Base-by-base conservation (phyloP, 1,284 basidiomycete genomes). In the Cystobasidium pallidum region DNA sequence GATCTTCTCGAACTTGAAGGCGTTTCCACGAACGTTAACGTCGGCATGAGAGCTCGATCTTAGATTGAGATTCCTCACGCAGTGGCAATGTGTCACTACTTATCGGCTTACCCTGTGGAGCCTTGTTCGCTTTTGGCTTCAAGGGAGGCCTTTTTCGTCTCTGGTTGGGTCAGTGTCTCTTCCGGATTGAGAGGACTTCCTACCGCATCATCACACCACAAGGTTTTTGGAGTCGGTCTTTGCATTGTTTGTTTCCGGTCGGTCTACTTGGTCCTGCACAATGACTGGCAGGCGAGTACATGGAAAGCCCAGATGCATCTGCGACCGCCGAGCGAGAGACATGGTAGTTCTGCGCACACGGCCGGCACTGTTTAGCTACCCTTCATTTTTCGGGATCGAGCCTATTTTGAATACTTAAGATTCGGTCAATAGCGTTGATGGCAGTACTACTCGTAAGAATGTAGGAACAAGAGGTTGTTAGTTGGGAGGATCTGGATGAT, bases 101-200 rank as follows among this genome's bases (percentile, higher is more conserved):
- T 28, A 39, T 62, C 24, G 59, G 59, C 36, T 36, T 62, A 39
- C 59, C 59, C 13, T 30, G 30, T 15, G 39, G 39, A 24, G 59
- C 59, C 13, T 19, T 66, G 19, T 54, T 66, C 49, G 63, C 63
- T 19, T 66, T 66, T 24, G 28, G 36, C 10, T 39, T 66, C 63
- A 19, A 54, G 8, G 26, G 26, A 21, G 63, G 63, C 30, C 21
- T 66, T 6, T 54, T 66, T 30, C 47, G 63, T 2, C 30, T 66
- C 7, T 66, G 63, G 63, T n/a, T 39, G 8, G 63, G 63, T 66
- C n/a, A n/a, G n/a, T n/a, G n/a, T n/a, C n/a, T n/a, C 3, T 26
- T 63, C 21, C 24, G 11, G 3, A 7, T n/a, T 45, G 45, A 13
- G 45, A 4, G 6, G 45, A n/a, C n/a, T n/a, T n/a, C n/a, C n/a